A percentile compares a stretch with the other conserved stretches of the same genome.
phyloP scores from a whole-genome alignment of 1,284 basidiomycete genomes.

The Apiotrichum akiyoshidainum region DNA sequence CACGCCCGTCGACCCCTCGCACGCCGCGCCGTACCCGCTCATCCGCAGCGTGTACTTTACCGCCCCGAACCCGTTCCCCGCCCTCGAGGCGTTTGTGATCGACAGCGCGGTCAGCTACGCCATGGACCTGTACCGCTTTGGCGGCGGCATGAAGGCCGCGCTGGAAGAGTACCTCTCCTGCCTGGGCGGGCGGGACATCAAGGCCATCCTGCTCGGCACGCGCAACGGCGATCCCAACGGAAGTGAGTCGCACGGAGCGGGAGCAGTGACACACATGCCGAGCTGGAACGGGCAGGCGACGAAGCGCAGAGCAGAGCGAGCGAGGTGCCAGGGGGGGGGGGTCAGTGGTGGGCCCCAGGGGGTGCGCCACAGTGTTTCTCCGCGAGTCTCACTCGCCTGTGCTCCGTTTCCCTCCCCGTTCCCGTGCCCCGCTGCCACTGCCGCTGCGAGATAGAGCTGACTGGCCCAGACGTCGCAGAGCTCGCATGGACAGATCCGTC shows the following conservation, averaged over 20 bases:
- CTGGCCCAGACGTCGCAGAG: constrained; percentile 58
- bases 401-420: too few species aligned
- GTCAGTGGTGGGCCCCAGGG: too few species aligned
- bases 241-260: constrained; percentile 56
- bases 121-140: constrained; percentile 72
- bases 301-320: background rate
- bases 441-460: too few species aligned
- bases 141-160: constrained; percentile 78
- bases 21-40: constrained; percentile 48
- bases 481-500: constrained; percentile 75
- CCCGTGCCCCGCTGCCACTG: too few species aligned
- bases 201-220: constrained; percentile 85
- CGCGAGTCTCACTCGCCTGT: too few species aligned
- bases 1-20: constrained; percentile 21
- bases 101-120: constrained; percentile 65
- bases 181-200: constrained; percentile 52
- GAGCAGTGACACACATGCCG: too few species aligned
- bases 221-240: constrained; percentile 87
- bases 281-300: too few species aligned
- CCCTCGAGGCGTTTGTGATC: constrained; percentile 79
- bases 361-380: too few species aligned
- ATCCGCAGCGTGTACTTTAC: constrained; percentile 85
- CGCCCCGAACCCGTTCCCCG: constrained; percentile 78
- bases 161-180: constrained; percentile 68
- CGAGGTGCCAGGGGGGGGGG: background rate